These are phyloP conservation scores for Tetradesmus obliquus DNA, from an alignment of 139 green algal species.

Conservation along the genomic window DNA sequence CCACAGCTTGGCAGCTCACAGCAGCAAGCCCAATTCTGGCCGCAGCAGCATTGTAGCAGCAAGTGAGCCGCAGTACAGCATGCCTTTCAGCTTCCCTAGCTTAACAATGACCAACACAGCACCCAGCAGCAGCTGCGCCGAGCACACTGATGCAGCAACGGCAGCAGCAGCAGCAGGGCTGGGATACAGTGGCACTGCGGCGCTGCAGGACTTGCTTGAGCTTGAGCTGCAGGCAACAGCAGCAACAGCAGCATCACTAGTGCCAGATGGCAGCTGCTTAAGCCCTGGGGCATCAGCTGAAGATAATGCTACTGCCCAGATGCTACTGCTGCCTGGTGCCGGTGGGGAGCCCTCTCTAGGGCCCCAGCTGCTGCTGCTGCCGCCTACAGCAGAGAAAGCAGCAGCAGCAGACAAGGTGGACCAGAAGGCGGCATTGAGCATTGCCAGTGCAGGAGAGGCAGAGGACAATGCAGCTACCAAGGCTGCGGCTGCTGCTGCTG, in stretches of 20 bases:
- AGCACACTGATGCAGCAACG: neutral
- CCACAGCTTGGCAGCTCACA: neutral
- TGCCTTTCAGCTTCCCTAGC: conserved; percentile 23
- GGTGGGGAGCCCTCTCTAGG: neutral
- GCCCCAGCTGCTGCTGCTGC: neutral
- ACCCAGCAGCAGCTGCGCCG: neutral
- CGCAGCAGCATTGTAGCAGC: conserved; percentile 4
- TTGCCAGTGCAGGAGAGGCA: neutral
- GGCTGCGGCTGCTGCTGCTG: neutral
- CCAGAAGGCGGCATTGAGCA: neutral
- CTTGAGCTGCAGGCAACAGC: neutral
- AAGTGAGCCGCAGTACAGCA: conserved; percentile 13
- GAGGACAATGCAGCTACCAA: neutral
- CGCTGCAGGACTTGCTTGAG: conserved; percentile 1
- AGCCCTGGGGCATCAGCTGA: neutral
- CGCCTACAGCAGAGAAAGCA: neutral
- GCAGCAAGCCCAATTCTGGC: neutral
- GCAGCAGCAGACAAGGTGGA: neutral
- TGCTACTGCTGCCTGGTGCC: neutral
- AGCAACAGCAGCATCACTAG: neutral
- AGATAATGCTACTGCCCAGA: neutral
- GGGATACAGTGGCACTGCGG: neutral
- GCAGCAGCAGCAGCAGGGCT: neutral
- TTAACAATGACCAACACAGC: neutral
- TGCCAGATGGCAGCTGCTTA: neutral